Evolutionary conservation across 2,329 filamentous ascomycete species (phyloP).

Genomic region (Calonectria henricotiae): DNA sequence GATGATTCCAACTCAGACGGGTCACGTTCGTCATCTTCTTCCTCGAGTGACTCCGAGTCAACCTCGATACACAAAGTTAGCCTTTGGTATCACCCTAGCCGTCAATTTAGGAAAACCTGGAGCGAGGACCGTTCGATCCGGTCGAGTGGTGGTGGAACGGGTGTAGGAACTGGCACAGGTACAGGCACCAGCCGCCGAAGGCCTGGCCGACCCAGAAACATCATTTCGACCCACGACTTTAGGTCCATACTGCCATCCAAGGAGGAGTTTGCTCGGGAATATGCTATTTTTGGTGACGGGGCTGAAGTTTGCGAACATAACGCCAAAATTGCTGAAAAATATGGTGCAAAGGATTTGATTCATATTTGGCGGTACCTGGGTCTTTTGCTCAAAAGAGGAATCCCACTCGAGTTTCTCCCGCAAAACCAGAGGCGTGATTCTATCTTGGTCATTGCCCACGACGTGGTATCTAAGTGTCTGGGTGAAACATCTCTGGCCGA

Average conservation of each 20-base stretch:
- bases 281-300: constrained; percentile 87
- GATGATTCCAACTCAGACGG: constrained; percentile 68
- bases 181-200: constrained; percentile 69
- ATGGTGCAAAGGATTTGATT: constrained; percentile 80
- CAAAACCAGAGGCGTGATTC: constrained; percentile 71
- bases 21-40: constrained; percentile 66
- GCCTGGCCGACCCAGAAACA: constrained; percentile 73
- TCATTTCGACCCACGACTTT: constrained; percentile 82
- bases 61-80: constrained; percentile 75
- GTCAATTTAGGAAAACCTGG: constrained; percentile 70
- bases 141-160: constrained; percentile 75
- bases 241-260: constrained; percentile 84
- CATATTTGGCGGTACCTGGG: constrained; percentile 89
- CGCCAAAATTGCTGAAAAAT: constrained; percentile 80
- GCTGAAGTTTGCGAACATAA: constrained; percentile 90
- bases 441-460: constrained; percentile 79
- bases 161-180: constrained; percentile 65
- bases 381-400: constrained; percentile 83
- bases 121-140: constrained; percentile 72
- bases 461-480: constrained; percentile 65
- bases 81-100: constrained; percentile 71
- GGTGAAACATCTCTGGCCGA: constrained; percentile 39
- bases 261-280: constrained; percentile 82
- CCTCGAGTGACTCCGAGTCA: constrained; percentile 75
- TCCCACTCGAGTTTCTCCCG: constrained; percentile 78